These are phyloP conservation scores for Kwoniella dendrophila DNA, from an alignment of 768 basidiomycete species.

Conservation along the genomic window DNA sequence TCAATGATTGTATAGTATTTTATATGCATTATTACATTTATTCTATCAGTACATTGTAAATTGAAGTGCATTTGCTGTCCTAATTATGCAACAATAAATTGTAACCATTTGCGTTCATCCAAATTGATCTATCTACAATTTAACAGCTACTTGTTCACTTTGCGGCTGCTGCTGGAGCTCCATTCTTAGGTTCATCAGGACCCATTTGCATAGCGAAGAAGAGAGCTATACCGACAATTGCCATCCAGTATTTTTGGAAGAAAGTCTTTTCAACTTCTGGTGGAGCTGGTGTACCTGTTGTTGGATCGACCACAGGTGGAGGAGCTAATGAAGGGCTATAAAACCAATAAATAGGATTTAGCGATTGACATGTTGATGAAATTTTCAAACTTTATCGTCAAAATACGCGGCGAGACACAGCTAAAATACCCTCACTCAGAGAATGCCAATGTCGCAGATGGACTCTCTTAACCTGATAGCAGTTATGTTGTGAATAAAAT, in stretches of 20 bases:
- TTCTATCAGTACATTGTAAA: too few relatives aligned
- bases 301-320: constrained; percentile 30
- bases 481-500: background rate
- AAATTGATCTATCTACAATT: background rate
- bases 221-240: constrained; percentile 65
- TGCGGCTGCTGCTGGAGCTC: background rate
- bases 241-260: constrained; percentile 89
- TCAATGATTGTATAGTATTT: too few relatives aligned
- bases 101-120: too few relatives aligned
- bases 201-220: constrained; percentile 51
- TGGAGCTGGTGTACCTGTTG: constrained; percentile 28
- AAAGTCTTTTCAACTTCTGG: constrained; percentile 73
- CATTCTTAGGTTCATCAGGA: constrained; percentile 28
- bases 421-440: too few relatives aligned
- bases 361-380: too few relatives aligned
- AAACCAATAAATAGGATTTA: too few relatives aligned
- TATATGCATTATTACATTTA: background rate
- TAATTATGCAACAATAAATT: too few relatives aligned
- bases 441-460: background rate
- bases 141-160: background rate
- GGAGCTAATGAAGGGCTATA: constrained; percentile 27
- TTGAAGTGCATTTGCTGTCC: too few relatives aligned
- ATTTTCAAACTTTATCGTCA: too few relatives aligned
- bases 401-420: too few relatives aligned
- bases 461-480: background rate